Evolutionary conservation across 352 stramenopile genomes (phyloP).

Genomic region (Globisporangium solare): DNA sequence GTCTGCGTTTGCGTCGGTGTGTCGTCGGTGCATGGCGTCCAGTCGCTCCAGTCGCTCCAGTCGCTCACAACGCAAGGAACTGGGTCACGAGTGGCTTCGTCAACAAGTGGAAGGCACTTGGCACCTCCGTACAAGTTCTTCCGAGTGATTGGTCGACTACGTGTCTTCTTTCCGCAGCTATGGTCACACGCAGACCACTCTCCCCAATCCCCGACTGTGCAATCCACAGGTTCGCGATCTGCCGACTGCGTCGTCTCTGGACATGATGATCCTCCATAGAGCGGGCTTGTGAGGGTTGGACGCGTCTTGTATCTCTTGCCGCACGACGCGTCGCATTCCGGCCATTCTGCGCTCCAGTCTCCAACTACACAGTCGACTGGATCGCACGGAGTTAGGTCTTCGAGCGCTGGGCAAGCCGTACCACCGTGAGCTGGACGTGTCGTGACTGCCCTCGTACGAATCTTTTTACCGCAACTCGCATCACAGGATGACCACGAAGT

Average conservation of each 20-base stretch:
- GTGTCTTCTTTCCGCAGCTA: conserved; percentile 27
- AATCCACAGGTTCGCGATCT: conserved; percentile 51
- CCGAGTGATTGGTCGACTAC: conserved; percentile 30
- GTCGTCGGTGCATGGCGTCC: conserved; percentile 38
- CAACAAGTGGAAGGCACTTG: conserved; percentile 34
- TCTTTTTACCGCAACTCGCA: conserved; percentile 33
- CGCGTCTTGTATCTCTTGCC: conserved; percentile 35
- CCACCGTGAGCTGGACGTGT: conserved; percentile 31
- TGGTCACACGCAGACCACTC: conserved; percentile 25
- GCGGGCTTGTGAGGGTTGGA: conserved; percentile 20
- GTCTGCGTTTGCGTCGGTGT: conserved; percentile 27
- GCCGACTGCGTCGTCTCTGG: conserved; percentile 23
- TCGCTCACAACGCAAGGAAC: conserved; percentile 30
- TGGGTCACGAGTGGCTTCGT: conserved; percentile 33
- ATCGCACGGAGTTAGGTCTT: conserved; percentile 35
- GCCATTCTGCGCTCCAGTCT: conserved; percentile 30
- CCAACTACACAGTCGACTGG: conserved; percentile 36
- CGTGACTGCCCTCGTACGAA: conserved; percentile 23
- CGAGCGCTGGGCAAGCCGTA: conserved; percentile 24
- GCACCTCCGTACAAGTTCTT: conserved; percentile 47
- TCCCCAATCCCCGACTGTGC: conserved; percentile 30
- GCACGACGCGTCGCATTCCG: conserved; percentile 23
- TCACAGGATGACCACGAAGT: conserved; percentile 36
- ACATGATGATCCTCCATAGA: conserved; percentile 39
- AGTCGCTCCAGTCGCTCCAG: conserved; percentile 47